Conservation (phyloP, 768 basidiomycete species). For the Lyophyllum semitale region DNA sequence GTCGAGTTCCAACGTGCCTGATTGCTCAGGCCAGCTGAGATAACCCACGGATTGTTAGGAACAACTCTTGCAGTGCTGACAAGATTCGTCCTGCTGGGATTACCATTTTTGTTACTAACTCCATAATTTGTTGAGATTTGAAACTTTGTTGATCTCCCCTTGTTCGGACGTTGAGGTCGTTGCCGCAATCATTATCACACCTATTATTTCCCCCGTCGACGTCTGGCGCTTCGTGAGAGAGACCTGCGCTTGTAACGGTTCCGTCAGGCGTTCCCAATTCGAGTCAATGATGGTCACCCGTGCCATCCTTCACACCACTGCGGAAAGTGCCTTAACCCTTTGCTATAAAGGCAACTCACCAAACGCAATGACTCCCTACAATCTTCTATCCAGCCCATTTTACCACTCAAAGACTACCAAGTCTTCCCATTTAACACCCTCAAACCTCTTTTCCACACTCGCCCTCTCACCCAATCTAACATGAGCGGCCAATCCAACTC, state of each 20-base stretch:
- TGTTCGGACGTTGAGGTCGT: constrained; percentile 35
- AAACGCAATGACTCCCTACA: constrained; percentile 33
- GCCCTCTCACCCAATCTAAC: constrained; percentile 17
- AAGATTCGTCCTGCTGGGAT: constrained; percentile 10
- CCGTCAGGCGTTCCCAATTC: constrained; percentile 33
- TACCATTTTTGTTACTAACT: constrained; percentile 25
- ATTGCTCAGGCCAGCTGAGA: constrained; percentile 25
- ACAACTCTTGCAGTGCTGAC: constrained; percentile 21
- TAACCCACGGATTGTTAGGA: constrained; percentile 35
- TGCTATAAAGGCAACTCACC: constrained; percentile 27
- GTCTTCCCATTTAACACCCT: constrained; percentile 4
- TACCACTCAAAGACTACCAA: constrained; percentile 8
- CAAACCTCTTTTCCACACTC: not conserved
- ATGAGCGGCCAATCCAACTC: constrained; percentile 45
- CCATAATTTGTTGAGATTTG: constrained; percentile 31
- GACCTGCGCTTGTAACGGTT: constrained; percentile 22
- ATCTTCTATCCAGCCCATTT: constrained; percentile 19
- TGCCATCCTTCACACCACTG: constrained; percentile 32
- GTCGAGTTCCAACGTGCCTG: constrained; percentile 16
- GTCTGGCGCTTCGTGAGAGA: constrained; percentile 27
- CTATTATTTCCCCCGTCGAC: constrained; percentile 34
- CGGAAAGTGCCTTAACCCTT: constrained; percentile 24
- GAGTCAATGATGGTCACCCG: constrained; percentile 42
- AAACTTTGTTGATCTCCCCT: constrained; percentile 37
- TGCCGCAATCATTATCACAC: constrained; percentile 41